Percentiles rank a stretch among this genome's conserved stretches.
phyloP scores from a whole-genome alignment of 352 stramenopile species.

The Thraustochytrium striatum region DNA sequence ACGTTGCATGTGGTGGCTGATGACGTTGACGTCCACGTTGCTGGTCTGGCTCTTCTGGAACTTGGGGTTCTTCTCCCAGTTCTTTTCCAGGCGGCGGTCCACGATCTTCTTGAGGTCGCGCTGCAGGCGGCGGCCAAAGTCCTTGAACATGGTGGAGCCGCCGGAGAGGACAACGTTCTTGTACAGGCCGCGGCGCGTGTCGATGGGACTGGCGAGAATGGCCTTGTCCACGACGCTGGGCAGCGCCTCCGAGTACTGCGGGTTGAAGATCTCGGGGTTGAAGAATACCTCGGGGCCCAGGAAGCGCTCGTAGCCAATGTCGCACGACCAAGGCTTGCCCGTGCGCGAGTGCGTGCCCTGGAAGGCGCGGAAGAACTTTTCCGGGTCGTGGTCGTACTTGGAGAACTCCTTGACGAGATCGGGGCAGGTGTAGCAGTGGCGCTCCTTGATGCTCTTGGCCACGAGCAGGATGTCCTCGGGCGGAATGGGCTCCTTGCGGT shows the following conservation, averaged over 20 bases:
- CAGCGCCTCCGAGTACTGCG: slow-evolving; percentile 83
- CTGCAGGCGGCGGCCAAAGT: slow-evolving; percentile 86
- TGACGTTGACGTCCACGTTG: slow-evolving; percentile 80
- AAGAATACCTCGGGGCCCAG: slow-evolving; percentile 93
- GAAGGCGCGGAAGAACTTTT: slow-evolving; percentile 85
- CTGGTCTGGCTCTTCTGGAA: slow-evolving; percentile 45
- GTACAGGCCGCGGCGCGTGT: slow-evolving; percentile 85
- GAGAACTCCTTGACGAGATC: slow-evolving; percentile 90
- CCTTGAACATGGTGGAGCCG: slow-evolving; percentile 93
- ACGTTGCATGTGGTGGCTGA: slow-evolving; percentile 86
- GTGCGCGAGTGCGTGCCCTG: slow-evolving; percentile 56
- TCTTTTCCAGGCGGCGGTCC: slow-evolving; percentile 78
- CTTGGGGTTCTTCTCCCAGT: slow-evolving; percentile 55
- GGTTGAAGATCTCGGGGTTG: slow-evolving; percentile 91
- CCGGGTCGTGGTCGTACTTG: slow-evolving; percentile 87
- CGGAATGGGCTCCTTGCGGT: slow-evolving; percentile 81
- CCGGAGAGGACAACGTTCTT: slow-evolving; percentile 93
- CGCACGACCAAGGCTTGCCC: slow-evolving; percentile 70
- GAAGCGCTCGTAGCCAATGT: slow-evolving; percentile 89
- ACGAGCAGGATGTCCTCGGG: slow-evolving; percentile 77
- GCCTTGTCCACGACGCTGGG: slow-evolving; percentile 88
- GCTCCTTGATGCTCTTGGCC: slow-evolving; percentile 84
- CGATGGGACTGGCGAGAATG: slow-evolving; percentile 90
- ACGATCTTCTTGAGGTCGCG: slow-evolving; percentile 87
- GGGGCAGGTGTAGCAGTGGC: slow-evolving; percentile 88